phyloP scores from a whole-genome alignment of 371 early-diverging fungal species.

The Rhizopus sp. region DNA sequence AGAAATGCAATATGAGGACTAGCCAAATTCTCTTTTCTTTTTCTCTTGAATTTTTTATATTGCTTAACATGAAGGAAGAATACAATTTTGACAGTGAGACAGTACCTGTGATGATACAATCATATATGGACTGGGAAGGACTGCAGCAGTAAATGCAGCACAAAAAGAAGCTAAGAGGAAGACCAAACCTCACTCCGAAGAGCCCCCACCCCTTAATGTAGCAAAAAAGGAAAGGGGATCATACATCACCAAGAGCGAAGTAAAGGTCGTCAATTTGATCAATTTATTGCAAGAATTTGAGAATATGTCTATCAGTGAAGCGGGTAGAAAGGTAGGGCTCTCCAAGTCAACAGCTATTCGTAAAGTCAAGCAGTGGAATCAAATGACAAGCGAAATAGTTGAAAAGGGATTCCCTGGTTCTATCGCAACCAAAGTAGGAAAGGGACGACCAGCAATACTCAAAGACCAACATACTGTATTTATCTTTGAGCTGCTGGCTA shows the following conservation, averaged over 20 bases:
- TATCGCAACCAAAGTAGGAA: slow-evolving; percentile 8
- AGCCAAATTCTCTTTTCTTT: not conserved
- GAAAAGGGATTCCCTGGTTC: slow-evolving; percentile 14
- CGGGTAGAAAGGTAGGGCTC: slow-evolving; percentile 13
- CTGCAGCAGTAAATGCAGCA: slow-evolving; percentile 15
- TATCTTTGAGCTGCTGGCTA: slow-evolving; percentile 14
- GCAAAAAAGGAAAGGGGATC: slow-evolving; percentile 14
- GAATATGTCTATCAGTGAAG: slow-evolving; percentile 21
- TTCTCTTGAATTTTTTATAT: slow-evolving; percentile 9
- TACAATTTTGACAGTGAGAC: slow-evolving; percentile 13
- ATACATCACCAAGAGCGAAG: slow-evolving; percentile 11
- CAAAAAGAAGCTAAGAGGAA: slow-evolving; percentile 16
- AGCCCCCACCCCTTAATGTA: slow-evolving; percentile 14
- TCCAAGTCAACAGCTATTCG: slow-evolving; percentile 15
- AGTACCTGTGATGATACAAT: slow-evolving; percentile 13
- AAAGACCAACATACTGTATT: slow-evolving; percentile 15
- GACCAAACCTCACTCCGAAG: slow-evolving; percentile 22
- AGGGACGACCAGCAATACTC: slow-evolving; percentile 14
- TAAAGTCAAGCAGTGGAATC: slow-evolving; percentile 19
- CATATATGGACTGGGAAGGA: slow-evolving; percentile 15
- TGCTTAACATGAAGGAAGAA: slow-evolving; percentile 15
- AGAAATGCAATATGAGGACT: slow-evolving; percentile 6
- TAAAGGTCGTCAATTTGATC: slow-evolving; percentile 11
- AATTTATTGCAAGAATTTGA: slow-evolving; percentile 18
- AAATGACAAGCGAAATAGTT: slow-evolving; percentile 17